Evolutionary conservation across 2,329 filamentous ascomycete species (phyloP).

Genomic region (Alternaria gansuensis): DNA sequence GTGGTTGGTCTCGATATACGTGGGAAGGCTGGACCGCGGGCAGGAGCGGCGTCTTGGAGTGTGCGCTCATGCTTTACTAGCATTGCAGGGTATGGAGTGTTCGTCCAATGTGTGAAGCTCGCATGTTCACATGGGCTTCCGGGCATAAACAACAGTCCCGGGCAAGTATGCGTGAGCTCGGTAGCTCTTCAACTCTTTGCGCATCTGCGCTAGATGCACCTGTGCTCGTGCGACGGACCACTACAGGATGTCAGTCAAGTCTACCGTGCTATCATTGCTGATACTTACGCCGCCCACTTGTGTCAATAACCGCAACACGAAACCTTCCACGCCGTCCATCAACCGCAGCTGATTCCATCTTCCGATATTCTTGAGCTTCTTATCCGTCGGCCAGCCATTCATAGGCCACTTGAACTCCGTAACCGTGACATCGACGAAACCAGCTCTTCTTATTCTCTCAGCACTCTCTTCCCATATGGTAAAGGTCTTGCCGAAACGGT

Average conservation of each 20-base stretch:
- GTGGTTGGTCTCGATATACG: not conserved
- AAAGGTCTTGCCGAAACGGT: constrained; percentile 52
- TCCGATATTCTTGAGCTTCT: constrained; percentile 49
- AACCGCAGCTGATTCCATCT: constrained; percentile 50
- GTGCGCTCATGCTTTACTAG: not conserved
- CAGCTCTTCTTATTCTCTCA: constrained; percentile 42
- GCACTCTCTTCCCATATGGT: constrained; percentile 50
- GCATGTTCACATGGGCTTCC: constrained; percentile 42
- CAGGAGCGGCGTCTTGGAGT: not conserved
- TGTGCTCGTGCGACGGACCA: constrained; percentile 50
- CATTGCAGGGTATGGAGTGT: not conserved
- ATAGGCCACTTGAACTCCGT: constrained; percentile 50
- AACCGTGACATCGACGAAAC: constrained; percentile 49
- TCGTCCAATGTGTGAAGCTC: not conserved
- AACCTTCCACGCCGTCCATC: constrained; percentile 52
- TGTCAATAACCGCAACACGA: constrained; percentile 50
- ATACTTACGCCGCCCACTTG: constrained; percentile 45
- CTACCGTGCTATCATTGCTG: not conserved
- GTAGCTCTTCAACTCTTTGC: constrained; percentile 46
- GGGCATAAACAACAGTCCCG: constrained; percentile 50
- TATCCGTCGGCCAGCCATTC: constrained; percentile 47
- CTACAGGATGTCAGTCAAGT: constrained; percentile 18
- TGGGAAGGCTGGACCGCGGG: not conserved
- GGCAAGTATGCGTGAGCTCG: constrained; percentile 50
- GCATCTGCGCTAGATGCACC: constrained; percentile 51